Evolutionary conservation across 805 yeast species (phyloP), one percentile per base, ranked within the genome.

Genomic region (Teunomyces lycoperdinae): DNA sequence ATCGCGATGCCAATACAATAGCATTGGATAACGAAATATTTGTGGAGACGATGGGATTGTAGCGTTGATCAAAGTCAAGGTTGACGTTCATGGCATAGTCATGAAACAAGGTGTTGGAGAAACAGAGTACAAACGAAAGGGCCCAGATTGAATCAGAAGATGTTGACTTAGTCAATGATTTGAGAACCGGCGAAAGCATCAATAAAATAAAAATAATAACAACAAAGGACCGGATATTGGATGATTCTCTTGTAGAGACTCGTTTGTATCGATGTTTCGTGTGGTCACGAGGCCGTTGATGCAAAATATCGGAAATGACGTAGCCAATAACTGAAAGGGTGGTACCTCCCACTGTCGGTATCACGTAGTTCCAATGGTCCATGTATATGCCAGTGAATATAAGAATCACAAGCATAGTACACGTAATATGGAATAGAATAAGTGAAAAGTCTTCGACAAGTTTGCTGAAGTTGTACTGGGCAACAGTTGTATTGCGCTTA

Each of bases 71-170:
- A 11, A 32, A 43, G 13, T 41, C 45, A 36, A 44, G 53, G 28
- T 50, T 55, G n/a, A 77, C 60, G 51, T 78, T 79, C 58, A 78
- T 71, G 32, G 86, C 77, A 62, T 86, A 85, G 65, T 88, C 88
- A 60, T 85, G 83, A 56, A 83, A 74, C 24, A 84, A 59, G 2
- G 90, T 68, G 57, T 89, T 89, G 39, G 83, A 69, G 9, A 89
- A 56, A 29, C 87, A 83, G 11, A 94, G 71, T 83, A 96, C 85
- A 42, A 85, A 82, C 6, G 95, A 81, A 4, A 94, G 66, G 0
- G 96, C 90, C 97, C 98, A 92, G 50, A 94, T 89, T 11, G 97
- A 89, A 68, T 94, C 98, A 0, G 94, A 85, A 0, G 97, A 82
- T 0, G 97, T 89, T 0, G 96, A 86, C 57, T 83, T 81, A 0